These are phyloP conservation scores for Protomyces inouyei DNA, from an alignment of 1,139 yeast genomes.

Conservation along the genomic window DNA sequence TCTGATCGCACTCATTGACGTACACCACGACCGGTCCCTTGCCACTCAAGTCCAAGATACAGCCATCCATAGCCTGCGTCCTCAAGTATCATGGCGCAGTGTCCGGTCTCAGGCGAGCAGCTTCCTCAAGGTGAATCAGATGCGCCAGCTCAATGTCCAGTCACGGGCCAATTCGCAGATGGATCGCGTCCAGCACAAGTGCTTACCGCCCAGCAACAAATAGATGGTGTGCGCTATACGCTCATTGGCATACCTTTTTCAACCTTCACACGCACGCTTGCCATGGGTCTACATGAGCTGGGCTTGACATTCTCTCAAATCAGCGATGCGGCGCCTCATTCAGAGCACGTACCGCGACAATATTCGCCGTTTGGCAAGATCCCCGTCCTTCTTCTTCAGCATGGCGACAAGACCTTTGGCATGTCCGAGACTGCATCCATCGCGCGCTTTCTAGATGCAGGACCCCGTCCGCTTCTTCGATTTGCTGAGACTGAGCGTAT, in stretches of 20 bases:
- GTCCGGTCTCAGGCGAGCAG: constrained; percentile 16
- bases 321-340: constrained; percentile 9
- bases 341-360: not conserved
- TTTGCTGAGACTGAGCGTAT: constrained; percentile 13
- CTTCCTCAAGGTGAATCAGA: too few relatives aligned
- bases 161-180: constrained; percentile 25
- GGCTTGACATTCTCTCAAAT: constrained; percentile 9
- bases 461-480: constrained; percentile 1
- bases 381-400: constrained; percentile 18
- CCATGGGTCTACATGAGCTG: constrained; percentile 19
- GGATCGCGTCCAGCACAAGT: constrained; percentile 16
- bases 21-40: too few relatives aligned
- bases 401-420: constrained; percentile 11
- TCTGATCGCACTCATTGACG: too few relatives aligned
- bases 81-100: constrained; percentile 1
- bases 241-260: constrained; percentile 17
- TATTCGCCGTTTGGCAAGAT: constrained; percentile 22
- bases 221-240: constrained; percentile 11
- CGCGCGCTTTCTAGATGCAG: constrained; percentile 18
- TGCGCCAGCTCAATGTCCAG: constrained; percentile 8
- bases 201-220: not conserved
- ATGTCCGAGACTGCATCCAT: constrained; percentile 18
- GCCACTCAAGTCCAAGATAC: too few relatives aligned
- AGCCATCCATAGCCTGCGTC: too few relatives aligned
- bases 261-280: constrained; percentile 15